Conservation (phyloP, 1,284 basidiomycete genomes). For the Tilletia caries region DNA sequence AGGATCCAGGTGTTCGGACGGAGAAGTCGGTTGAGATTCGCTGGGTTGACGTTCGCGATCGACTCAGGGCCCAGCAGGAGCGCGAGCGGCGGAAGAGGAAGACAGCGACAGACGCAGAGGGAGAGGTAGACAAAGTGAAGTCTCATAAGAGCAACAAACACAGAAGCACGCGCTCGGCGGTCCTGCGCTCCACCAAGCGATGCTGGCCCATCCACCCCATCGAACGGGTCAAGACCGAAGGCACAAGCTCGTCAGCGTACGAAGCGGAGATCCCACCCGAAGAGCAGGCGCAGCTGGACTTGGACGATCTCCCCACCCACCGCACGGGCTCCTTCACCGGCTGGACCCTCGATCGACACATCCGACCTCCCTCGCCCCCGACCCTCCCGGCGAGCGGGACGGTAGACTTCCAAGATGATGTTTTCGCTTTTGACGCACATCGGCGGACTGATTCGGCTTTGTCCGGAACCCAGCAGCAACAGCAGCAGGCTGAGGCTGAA, state of each 20-base stretch:
- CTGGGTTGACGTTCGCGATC: neutral
- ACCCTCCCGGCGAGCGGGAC: neutral
- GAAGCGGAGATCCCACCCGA: neutral
- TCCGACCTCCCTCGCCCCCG: neutral
- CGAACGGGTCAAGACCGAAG: neutral
- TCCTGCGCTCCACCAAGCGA: neutral
- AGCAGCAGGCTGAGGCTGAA: neutral
- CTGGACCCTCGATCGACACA: neutral
- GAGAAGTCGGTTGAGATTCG: neutral
- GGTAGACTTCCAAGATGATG: neutral
- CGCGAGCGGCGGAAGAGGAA: neutral
- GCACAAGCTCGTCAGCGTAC: no score
- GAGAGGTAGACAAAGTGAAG: no score
- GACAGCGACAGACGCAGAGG: neutral
- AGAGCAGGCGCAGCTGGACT: neutral
- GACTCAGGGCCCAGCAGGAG: neutral
- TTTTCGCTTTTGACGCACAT: neutral
- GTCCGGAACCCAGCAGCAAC: neutral
- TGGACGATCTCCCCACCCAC: neutral
- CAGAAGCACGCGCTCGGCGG: neutral
- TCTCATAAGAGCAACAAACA: no score
- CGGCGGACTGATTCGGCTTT: neutral
- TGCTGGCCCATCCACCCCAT: constrained; percentile 1
- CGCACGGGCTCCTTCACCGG: neutral
- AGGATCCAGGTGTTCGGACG: neutral